Base-by-base conservation (phyloP, 139 green algal species). In the Chlamydomonas eustigma region DNA sequence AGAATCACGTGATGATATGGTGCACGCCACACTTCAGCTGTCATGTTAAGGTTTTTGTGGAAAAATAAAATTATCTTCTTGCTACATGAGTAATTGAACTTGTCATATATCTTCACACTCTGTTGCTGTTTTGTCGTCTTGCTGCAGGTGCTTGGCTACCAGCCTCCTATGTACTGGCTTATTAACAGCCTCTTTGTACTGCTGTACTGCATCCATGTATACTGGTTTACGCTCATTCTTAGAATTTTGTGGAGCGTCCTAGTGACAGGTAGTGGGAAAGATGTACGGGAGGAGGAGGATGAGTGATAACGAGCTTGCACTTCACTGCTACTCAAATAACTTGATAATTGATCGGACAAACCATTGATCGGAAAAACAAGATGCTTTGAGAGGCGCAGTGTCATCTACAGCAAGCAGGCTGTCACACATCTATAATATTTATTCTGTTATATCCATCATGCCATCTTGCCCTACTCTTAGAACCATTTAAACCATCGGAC, bases 141-240 rank as follows among this genome's bases (percentile, higher is more conserved):
- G 36, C 75, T 73, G 50, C 1, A 44, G 0, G 73, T 85, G 4
- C 73, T 91, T 24, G 82, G 82, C 12, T 79, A 77, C 63, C 58
- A 51, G 51, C 73, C 82, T 35, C 73, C 65, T 2, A 64, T 78
- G 37, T 84, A 88, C 39, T 78, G 71, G 6, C 33, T 78, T 12
- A 85, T 94, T 35, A 90, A 88, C 67, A 51, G 2, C 1, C 58
- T 90, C 66, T 78, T 92, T 28, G 69, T 75, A 28, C 39, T 81
- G 68, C 83, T 95, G 52, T 80, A 89, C 37, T 73, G 82, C 36
- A 79, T 96, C 67, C 88, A 96, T 71, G 51, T 90, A 2, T 96
- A 96, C 77, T 96, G 91, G 91, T 92, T 91, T 37, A 76, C 64
- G 0, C 82, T 96, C 12, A 94, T 96, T 37, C 34, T 86, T 50